Conservation (phyloP, 1,284 basidiomycete species). For the Austroboletus novae-zelandiae region DNA sequence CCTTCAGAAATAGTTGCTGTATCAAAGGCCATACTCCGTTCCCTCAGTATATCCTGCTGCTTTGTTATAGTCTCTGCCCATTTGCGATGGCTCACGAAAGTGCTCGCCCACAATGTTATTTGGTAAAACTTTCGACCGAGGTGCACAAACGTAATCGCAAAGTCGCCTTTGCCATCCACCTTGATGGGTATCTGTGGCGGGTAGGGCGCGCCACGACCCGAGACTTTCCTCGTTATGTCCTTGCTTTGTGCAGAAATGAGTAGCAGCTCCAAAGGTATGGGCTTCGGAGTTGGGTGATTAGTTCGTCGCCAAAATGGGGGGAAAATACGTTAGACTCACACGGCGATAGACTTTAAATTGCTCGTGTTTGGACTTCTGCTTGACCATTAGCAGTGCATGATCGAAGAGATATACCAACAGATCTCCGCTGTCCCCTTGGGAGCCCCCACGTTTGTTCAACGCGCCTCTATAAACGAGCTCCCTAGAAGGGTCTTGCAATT, state of each 20-base stretch:
- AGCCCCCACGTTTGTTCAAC: conserved; percentile 85
- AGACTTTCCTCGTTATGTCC: conserved; percentile 46
- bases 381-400: conserved; percentile 94
- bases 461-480: conserved; percentile 95
- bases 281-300: conserved; percentile 44
- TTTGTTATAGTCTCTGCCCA: conserved; percentile 94
- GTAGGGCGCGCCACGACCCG: conserved; percentile 51
- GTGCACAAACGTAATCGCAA: conserved; percentile 91
- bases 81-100: conserved; percentile 84
- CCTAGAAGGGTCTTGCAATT: conserved; percentile 62
- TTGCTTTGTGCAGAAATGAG: conserved; percentile 65
- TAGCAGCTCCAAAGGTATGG: conserved; percentile 94
- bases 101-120: conserved; percentile 90
- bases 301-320: conserved; percentile 7
- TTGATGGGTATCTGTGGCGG: conserved; percentile 46
- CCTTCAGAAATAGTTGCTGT: conserved; percentile 83
- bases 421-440: conserved; percentile 80
- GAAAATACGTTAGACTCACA: conserved; percentile 47
- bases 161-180: conserved; percentile 83
- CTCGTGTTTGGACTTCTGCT: conserved; percentile 91
- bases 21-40: conserved; percentile 87
- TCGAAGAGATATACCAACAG: conserved; percentile 95
- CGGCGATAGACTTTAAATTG: conserved; percentile 93
- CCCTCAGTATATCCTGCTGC: conserved; percentile 84
- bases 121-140: conserved; percentile 93